These are phyloP conservation scores for Puya raimondii DNA, from an alignment of 176 grass and related monocot species.

Conservation along the genomic window DNA sequence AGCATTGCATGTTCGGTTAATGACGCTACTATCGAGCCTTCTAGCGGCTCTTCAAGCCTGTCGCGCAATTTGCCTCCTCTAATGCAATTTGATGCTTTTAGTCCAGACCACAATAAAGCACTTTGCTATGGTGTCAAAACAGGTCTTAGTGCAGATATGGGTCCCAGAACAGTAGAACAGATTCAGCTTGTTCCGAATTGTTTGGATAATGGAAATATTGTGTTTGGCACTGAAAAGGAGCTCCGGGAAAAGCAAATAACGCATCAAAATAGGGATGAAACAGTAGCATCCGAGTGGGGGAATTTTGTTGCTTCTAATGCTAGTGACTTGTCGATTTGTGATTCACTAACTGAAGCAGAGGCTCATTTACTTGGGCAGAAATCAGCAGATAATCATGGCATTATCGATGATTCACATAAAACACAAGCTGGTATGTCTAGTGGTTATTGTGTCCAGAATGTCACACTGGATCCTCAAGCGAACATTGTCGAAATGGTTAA, in stretches of 20 bases:
- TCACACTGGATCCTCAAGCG: conserved; percentile 10
- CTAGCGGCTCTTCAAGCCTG: neutral
- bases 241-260: conserved; percentile 13
- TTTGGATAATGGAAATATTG: conserved; percentile 52
- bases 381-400: conserved; percentile 29
- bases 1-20: conserved; percentile 25
- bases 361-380: conserved; percentile 24
- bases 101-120: conserved; percentile 70
- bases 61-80: conserved; percentile 26
- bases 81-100: conserved; percentile 41
- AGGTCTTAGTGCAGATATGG: neutral
- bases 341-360: conserved; percentile 40
- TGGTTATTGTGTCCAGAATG: conserved; percentile 1
- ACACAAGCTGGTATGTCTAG: conserved; percentile 16
- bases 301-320: conserved; percentile 44
- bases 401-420: conserved; percentile 26
- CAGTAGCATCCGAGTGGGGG: conserved; percentile 53
- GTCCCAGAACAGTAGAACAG: conserved; percentile 7
- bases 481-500: conserved; percentile 28
- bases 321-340: conserved; percentile 45
- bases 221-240: conserved; percentile 49
- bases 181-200: conserved; percentile 21
- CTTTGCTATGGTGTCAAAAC: conserved; percentile 43
- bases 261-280: conserved; percentile 27
- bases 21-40: conserved; percentile 30